Evolutionary conservation across 768 basidiomycete species (phyloP).

Genomic region (Hypholoma sublateritium): DNA sequence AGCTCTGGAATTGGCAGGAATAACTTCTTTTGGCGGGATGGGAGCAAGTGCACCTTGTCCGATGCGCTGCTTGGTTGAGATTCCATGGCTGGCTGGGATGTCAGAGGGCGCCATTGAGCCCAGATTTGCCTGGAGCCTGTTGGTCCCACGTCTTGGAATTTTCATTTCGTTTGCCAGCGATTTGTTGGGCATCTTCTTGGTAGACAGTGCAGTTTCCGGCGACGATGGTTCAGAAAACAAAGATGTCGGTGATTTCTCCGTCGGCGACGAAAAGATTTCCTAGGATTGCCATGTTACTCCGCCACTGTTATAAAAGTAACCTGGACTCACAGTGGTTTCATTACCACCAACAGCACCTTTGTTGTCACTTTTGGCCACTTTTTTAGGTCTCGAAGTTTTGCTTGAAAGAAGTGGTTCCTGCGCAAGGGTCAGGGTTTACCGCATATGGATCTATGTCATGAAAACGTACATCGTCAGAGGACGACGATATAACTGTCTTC

Average conservation of each 20-base stretch:
- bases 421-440: neutral
- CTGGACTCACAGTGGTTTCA: neutral
- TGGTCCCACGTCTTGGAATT: slow-evolving; percentile 18
- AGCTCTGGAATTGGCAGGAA: slow-evolving; percentile 15
- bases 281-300: neutral
- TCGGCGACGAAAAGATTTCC: slow-evolving; percentile 2
- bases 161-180: slow-evolving; percentile 9
- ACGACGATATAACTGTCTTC: slow-evolving; percentile 6
- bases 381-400: neutral
- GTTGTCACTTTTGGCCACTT: neutral
- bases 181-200: neutral
- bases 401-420: slow-evolving; percentile 9
- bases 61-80: slow-evolving; percentile 53
- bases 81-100: slow-evolving; percentile 29
- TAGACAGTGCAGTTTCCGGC: slow-evolving; percentile 6
- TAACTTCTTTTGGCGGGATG: slow-evolving; percentile 32
- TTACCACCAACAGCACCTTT: neutral
- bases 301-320: neutral
- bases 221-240: slow-evolving; percentile 15
- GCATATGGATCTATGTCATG: neutral
- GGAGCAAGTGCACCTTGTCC: slow-evolving; percentile 38
- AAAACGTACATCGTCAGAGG: slow-evolving; percentile 14
- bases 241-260: neutral
- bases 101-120: slow-evolving; percentile 12
- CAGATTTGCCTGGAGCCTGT: slow-evolving; percentile 22